Evolutionary conservation across 192 early-diverging fungal genomes (phyloP), one percentile per base, ranked within the genome.

Genomic region (Backusella circina): DNA sequence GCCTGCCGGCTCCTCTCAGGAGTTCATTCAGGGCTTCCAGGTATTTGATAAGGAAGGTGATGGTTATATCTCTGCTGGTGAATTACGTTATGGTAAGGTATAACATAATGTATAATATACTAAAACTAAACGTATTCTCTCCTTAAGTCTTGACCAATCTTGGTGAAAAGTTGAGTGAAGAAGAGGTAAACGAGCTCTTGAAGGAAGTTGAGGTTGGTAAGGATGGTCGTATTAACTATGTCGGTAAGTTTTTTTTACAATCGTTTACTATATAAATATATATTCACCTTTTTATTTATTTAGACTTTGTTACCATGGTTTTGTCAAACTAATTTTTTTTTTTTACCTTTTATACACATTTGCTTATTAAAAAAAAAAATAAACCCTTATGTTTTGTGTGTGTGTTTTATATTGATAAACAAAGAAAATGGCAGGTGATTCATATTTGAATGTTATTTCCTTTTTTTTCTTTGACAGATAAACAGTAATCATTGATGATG

Each of bases 11-110:
- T 88, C 91, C 44, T 89, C 88, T 68, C 86, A 94, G 69, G 94
- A 94, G 82, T 93, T 94, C 76, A 88, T 92, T 57, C 91, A 94
- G 68, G 94, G 92, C 2, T 95, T 95, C 89, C 91, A 94, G 81
- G 93, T 95, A 31, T 94, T 95, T 88, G 94, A 95, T 84, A 93
- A 92, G 84, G 91, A 95, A 30, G 85, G 87, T 74, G 87, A 87
- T 72, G 93, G 93, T 12, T 93, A 85, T 69, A 95, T 95, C 67
- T 86, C 91, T 44, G 88, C 85, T 18, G 91, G 88, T 64, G 94
- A 95, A 79, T 86, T 95, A 21, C 91, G 92, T 51, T 93, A 93
- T 84, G 89, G 89, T 90, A 77, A 74, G 72, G 44, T 15, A 36
- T 33, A 21, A 16, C 44, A 16, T 7, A 8, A 21, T 51, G 1